Evolutionary conservation across 1,139 yeast genomes (phyloP), one percentile per base, ranked within the genome.

Genomic region (Cylindricascospora bacillispora): DNA sequence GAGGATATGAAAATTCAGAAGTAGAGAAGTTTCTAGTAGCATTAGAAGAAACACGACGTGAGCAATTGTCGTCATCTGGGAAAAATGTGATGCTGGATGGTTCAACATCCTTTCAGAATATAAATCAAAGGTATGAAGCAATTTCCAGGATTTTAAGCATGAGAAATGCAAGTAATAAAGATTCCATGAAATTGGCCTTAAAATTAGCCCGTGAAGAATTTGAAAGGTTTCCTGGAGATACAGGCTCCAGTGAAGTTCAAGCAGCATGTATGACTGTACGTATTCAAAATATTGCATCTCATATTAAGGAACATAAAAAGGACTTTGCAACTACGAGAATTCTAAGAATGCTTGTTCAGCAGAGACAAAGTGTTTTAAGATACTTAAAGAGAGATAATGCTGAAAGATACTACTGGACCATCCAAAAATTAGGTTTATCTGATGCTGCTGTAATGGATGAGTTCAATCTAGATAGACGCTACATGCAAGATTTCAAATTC

Each of bases 201-300:
- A 56, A 58, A 30, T 55, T 78, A 34, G 95, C 95, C 1, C 67
- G 73, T 32, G 60, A 68, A 42, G 95, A 85, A 57, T 85, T 89
- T 54, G 74, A 72, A 43, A 68, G 95, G 48, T 67, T 69, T 39
- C 83, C 76, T 29, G 95, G 94, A 30, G 97, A 89, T 52, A 82
- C 95, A 0, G 95, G 93, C 1, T 81, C 94, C 1, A 74, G 94
- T 29, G 97, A 86, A 58, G 95, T 85, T 17, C 95, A 86, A 56
- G 95, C 97, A 1, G 97, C 95, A 2, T 69, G 82, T 18, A 60
- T 77, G 59, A 83, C 97, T 1, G 76, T 82, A 33, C 72, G 72
- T 47, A 82, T 89, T 42, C 83, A 79, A 41, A 76, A 71, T 43
- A 64, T 82, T 35, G 82, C 81, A 63, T 68, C 70, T 27, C 95